Conservation (phyloP, 2,329 filamentous ascomycete genomes). For the Ophiostoma tasmaniense region DNA sequence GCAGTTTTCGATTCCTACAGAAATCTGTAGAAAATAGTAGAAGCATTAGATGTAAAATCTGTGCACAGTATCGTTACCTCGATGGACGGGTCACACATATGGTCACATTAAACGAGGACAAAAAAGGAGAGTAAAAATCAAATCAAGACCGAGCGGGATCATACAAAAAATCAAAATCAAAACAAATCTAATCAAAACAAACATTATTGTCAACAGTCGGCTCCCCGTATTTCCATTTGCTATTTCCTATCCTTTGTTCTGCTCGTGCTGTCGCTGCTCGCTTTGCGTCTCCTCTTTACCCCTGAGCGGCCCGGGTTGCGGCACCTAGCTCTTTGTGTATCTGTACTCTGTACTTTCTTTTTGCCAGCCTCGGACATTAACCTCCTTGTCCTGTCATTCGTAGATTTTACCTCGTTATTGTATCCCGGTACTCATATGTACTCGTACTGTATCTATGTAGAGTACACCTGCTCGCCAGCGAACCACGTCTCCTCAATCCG, state of each 20-base stretch:
- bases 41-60: too few relatives aligned
- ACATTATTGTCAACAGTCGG: not conserved
- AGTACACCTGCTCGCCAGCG: slow-evolving; percentile 34
- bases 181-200: not conserved
- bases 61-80: too few relatives aligned
- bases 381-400: not conserved
- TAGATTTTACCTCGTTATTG: too few relatives aligned
- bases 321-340: not conserved
- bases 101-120: too few relatives aligned
- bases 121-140: too few relatives aligned
- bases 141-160: too few relatives aligned
- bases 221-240: not conserved
- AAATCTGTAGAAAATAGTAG: not conserved
- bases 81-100: too few relatives aligned
- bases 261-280: not conserved
- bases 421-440: not conserved
- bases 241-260: not conserved
- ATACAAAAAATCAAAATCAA: too few relatives aligned
- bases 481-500: slow-evolving; percentile 38
- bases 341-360: not conserved
- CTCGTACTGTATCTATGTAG: slow-evolving; percentile 34
- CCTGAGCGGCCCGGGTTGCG: not conserved
- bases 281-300: not conserved
- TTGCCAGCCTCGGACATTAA: not conserved
- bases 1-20: too few relatives aligned